Evolutionary conservation across 176 grass and related monocot species (phyloP), one percentile per base, ranked within the genome.

Genomic region (Chrysopogon serrulatus): DNA sequence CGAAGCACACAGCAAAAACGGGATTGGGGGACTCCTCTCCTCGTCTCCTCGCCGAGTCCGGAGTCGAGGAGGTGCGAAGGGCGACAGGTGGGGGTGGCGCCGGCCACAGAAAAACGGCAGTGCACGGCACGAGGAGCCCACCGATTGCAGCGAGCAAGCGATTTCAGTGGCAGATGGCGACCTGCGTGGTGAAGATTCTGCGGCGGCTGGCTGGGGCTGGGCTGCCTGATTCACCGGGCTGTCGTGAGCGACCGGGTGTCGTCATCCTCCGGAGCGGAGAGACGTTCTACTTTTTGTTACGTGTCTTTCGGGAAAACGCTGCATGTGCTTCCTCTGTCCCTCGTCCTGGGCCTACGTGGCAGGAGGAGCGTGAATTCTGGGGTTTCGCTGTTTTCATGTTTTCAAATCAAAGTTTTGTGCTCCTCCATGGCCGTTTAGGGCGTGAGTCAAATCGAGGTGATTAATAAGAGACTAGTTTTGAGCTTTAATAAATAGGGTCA

Each of bases 1-100:
- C 5, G 6, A 6, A 78, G 53, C 77, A 1, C 68, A 18, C 86
- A 71, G 86, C 33, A 16, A 83, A 88, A 78, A 61, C 80, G 77
- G 86, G 84, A 80, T 80, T 68, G n/a, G 30, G 43, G 43, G 39
- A n/a, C n/a, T n/a, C n/a, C 7, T 41, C n/a, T n/a, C n/a, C 3
- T n/a, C n/a, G n/a, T n/a, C n/a, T n/a, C 39, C 39, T 41, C 39
- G 39, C 39, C 39, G 39, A 8, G 39, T 41, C 39, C n/a, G n/a
- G 39, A 41, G 18, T n/a, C n/a, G 48, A 6, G 23, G 24, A 27
- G 57, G 57, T n/a, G n/a, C n/a, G n/a, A 5, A 27, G 69, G 30
- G 60, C 31, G 62, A 18, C 28, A 65, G 62, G 30, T 65, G n/a
- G 73, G 37, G 5, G 61, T 47, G 71, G 71, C 2, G n/a, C n/a